phyloP scores from a whole-genome alignment of 768 basidiomycete genomes.

The Naganishia antarctica region DNA sequence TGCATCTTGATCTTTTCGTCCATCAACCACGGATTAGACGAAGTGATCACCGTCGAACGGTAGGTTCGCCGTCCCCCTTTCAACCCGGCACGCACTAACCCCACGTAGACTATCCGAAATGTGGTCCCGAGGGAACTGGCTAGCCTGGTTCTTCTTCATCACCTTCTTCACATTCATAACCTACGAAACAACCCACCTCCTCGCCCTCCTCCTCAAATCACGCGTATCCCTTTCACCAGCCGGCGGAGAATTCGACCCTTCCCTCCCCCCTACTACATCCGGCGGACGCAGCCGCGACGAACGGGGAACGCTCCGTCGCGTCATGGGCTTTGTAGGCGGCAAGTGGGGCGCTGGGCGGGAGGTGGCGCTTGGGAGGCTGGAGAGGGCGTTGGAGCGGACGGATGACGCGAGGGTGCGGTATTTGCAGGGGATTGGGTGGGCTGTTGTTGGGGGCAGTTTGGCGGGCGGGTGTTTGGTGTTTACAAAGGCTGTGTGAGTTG shows the following conservation, averaged over 20 bases:
- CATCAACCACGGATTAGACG: conserved; percentile 48
- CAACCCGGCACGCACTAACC: neutral
- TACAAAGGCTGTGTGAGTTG: conserved; percentile 65
- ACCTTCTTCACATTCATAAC: conserved; percentile 61
- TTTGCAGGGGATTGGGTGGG: conserved; percentile 90
- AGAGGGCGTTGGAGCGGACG: conserved; percentile 69
- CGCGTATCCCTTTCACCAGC: conserved; percentile 63
- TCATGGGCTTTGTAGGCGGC: conserved; percentile 33
- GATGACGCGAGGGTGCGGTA: conserved; percentile 82
- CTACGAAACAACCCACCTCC: conserved; percentile 64
- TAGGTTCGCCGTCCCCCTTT: conserved; percentile 22
- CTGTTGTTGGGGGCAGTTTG: conserved; percentile 82
- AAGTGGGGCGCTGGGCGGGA: conserved; percentile 55
- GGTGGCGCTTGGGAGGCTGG: conserved; percentile 55
- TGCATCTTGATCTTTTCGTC: conserved; percentile 47
- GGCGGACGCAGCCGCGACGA: conserved; percentile 7
- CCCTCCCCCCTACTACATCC: neutral
- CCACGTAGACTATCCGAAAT: conserved; percentile 59
- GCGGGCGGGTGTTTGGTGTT: conserved; percentile 87
- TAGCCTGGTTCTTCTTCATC: conserved; percentile 83
- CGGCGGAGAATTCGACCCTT: conserved; percentile 19
- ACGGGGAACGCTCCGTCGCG: neutral
- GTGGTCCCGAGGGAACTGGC: conserved; percentile 84
- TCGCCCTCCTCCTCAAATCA: conserved; percentile 67
- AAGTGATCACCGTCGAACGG: conserved; percentile 39